These are phyloP conservation scores for Candida tibetensis DNA, from an alignment of 805 yeast species.

Conservation along the genomic window DNA sequence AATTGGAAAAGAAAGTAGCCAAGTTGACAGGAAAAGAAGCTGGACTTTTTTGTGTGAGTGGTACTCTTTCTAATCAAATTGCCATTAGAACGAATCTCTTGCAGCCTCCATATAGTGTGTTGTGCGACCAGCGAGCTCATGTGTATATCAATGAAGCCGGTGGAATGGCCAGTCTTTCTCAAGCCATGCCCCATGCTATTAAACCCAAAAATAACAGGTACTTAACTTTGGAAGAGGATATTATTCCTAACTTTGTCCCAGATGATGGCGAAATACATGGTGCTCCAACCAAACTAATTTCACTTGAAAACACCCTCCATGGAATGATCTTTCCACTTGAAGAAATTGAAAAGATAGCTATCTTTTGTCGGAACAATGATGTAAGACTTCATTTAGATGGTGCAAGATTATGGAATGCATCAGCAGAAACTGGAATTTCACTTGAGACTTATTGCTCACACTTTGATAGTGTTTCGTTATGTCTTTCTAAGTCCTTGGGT, in stretches of 20 bases:
- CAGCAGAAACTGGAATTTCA: conserved; percentile 37
- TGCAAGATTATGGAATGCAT: conserved; percentile 45
- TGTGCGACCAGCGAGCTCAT: conserved; percentile 40
- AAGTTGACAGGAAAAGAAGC: conserved; percentile 38
- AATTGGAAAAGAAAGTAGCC: conserved; percentile 34
- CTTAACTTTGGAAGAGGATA: conserved; percentile 38
- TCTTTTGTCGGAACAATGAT: conserved; percentile 31
- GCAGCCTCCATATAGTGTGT: conserved; percentile 42
- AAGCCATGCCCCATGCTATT: conserved; percentile 41
- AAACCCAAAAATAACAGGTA: conserved; percentile 33
- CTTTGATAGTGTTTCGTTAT: conserved; percentile 43
- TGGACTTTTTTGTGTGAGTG: conserved; percentile 41
- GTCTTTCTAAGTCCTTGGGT: conserved; percentile 42
- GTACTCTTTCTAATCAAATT: conserved; percentile 43
- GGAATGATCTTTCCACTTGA: conserved; percentile 41
- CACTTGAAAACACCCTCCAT: conserved; percentile 43
- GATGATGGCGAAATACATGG: conserved; percentile 46
- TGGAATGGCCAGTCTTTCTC: conserved; percentile 41
- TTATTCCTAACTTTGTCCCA: conserved; percentile 34
- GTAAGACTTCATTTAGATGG: conserved; percentile 42
- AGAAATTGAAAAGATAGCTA: conserved; percentile 35
- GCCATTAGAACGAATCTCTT: conserved; percentile 36
- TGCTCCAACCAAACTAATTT: conserved; percentile 43
- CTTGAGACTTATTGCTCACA: conserved; percentile 38
- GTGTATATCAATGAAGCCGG: conserved; percentile 41